Conservation (phyloP, 805 yeast genomes). For the Saccharomycopsis fibuligera region DNA sequence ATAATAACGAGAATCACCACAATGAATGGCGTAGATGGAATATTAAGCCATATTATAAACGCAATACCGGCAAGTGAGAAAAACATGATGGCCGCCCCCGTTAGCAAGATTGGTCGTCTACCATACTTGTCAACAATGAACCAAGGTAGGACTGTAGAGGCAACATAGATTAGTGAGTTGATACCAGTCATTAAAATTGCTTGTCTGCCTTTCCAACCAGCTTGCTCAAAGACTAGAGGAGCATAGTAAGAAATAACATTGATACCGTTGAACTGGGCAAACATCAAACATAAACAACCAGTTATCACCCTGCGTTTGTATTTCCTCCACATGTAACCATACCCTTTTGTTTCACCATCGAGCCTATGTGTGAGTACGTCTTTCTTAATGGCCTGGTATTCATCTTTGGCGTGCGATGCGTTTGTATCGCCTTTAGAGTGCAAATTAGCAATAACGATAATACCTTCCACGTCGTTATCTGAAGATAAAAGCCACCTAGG, state of each 20-base stretch:
- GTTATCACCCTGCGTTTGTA: slow-evolving; percentile 75
- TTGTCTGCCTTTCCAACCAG: slow-evolving; percentile 87
- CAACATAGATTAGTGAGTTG: slow-evolving; percentile 52
- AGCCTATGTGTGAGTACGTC: slow-evolving; percentile 66
- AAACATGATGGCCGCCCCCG: slow-evolving; percentile 81
- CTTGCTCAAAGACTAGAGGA: slow-evolving; percentile 88
- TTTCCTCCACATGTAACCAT: slow-evolving; percentile 65
- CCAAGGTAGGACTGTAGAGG: slow-evolving; percentile 85
- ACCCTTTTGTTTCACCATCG: slow-evolving; percentile 72
- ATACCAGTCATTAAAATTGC: slow-evolving; percentile 91
- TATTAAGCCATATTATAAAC: slow-evolving; percentile 45
- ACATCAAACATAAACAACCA: slow-evolving; percentile 86
- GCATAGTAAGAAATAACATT: slow-evolving; percentile 91
- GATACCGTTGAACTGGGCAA: slow-evolving; percentile 92
- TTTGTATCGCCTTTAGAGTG: slow-evolving; percentile 74
- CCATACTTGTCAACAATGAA: slow-evolving; percentile 88
- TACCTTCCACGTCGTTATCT: slow-evolving; percentile 75
- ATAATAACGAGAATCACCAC: slow-evolving; percentile 75
- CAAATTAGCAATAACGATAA: slow-evolving; percentile 76
- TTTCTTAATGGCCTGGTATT: slow-evolving; percentile 77
- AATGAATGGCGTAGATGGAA: slow-evolving; percentile 51
- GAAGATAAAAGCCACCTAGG: slow-evolving; percentile 88
- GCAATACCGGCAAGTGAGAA: slow-evolving; percentile 60
- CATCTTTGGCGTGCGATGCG: slow-evolving; percentile 60
- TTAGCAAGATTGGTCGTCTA: slow-evolving; percentile 70